Evolutionary conservation across 441 rosid genomes (phyloP).

Genomic region (Populus tomentosa): DNA sequence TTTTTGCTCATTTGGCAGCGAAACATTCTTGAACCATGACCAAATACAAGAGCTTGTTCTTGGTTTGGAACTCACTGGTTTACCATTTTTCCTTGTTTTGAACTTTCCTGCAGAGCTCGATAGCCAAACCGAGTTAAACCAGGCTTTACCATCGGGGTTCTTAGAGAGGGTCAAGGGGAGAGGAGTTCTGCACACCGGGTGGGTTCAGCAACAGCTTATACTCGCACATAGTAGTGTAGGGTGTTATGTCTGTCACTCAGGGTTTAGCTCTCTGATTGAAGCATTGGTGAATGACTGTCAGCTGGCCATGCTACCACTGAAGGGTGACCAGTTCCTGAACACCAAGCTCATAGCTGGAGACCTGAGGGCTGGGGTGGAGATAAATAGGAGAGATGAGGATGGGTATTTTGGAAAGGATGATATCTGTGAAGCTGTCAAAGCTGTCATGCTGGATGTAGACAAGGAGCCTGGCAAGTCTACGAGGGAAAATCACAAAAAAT

Average conservation of each 20-base stretch:
- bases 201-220: slow-evolving; percentile 33
- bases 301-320: slow-evolving; percentile 34
- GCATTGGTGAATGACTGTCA: slow-evolving; percentile 28
- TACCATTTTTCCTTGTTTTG: slow-evolving; percentile 31
- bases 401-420: slow-evolving; percentile 29
- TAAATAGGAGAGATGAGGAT: slow-evolving; percentile 28
- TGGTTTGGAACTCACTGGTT: slow-evolving; percentile 28
- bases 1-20: slow-evolving; percentile 37
- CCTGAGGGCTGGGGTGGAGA: slow-evolving; percentile 28
- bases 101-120: slow-evolving; percentile 20
- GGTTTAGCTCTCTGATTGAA: slow-evolving; percentile 35
- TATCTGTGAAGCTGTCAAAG: slow-evolving; percentile 20
- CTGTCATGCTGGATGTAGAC: slow-evolving; percentile 26
- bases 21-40: slow-evolving; percentile 23
- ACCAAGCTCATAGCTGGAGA: slow-evolving; percentile 26
- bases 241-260: slow-evolving; percentile 30
- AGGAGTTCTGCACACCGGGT: slow-evolving; percentile 28
- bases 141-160: slow-evolving; percentile 24
- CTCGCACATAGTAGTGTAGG: slow-evolving; percentile 26
- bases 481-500: slow-evolving; percentile 22
- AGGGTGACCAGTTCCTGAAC: slow-evolving; percentile 38
- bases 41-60: slow-evolving; percentile 23
- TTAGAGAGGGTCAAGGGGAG: slow-evolving; percentile 23
- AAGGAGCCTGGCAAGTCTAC: slow-evolving; percentile 25
- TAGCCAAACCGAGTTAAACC: slow-evolving; percentile 1